phyloP scores from a whole-genome alignment of 345 rosid species.

The Cardamine occulta region DNA sequence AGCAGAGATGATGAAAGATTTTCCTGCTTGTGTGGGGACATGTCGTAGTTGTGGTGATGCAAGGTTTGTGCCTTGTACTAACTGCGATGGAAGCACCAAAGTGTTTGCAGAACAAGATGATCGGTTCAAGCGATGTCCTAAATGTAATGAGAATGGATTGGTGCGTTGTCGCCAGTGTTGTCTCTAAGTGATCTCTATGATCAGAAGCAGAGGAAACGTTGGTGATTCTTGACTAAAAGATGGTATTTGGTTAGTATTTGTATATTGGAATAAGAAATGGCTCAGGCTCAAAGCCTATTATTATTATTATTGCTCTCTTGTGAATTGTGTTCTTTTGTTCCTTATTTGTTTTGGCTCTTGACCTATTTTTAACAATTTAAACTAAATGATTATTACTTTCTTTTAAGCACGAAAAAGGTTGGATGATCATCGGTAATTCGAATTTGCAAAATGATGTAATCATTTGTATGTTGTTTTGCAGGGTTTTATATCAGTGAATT shows the following conservation, averaged over 20 bases:
- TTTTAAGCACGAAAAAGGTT: not conserved
- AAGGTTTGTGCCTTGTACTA: constrained; percentile 69
- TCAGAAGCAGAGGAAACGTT: constrained; percentile 23
- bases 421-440: not conserved
- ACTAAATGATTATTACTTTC: constrained; percentile 21
- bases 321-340: constrained; percentile 28
- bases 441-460: not conserved
- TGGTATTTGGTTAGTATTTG: constrained; percentile 35
- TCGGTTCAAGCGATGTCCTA: constrained; percentile 60
- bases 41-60: constrained; percentile 82
- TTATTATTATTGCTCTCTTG: constrained; percentile 8
- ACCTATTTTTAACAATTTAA: constrained; percentile 7
- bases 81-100: constrained; percentile 82
- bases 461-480: not conserved
- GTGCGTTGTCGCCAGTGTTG: constrained; percentile 74
- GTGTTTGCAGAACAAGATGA: constrained; percentile 58
- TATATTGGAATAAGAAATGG: constrained; percentile 42
- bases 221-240: constrained; percentile 29
- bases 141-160: constrained; percentile 90
- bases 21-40: constrained; percentile 50
- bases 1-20: constrained; percentile 58
- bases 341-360: constrained; percentile 23
- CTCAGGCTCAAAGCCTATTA: constrained; percentile 12
- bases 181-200: constrained; percentile 27
- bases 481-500: not conserved